phyloP scores from a whole-genome alignment of 257 asterid genomes.

The Penstemon eatonii region DNA sequence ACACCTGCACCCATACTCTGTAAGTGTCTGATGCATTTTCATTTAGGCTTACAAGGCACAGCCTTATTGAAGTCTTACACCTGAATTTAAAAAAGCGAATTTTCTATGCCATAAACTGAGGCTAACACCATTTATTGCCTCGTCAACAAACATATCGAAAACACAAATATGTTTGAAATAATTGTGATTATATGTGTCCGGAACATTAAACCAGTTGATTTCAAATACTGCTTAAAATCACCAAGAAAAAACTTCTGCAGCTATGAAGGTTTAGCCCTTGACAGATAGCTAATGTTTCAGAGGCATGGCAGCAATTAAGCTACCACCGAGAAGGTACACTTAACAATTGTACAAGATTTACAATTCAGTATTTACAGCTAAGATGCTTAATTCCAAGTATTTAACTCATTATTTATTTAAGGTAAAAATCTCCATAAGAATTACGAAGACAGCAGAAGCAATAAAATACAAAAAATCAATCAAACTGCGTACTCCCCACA shows the following conservation, averaged over 20 bases:
- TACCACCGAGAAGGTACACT: background rate
- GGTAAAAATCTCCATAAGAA: slow-evolving; percentile 12
- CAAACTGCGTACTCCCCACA: background rate
- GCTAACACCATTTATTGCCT: background rate
- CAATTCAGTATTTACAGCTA: background rate
- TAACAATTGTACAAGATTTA: background rate
- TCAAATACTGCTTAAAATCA: slow-evolving; percentile 5
- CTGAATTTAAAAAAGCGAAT: background rate
- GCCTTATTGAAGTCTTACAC: background rate
- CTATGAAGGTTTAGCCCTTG: slow-evolving; percentile 7
- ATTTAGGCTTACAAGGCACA: background rate
- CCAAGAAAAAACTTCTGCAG: background rate
- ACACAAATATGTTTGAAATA: background rate
- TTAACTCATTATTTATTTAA: too few relatives aligned
- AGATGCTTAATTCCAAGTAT: too few relatives aligned
- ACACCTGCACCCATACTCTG: background rate
- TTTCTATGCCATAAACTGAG: background rate
- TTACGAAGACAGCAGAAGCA: slow-evolving; percentile 3
- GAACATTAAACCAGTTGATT: background rate
- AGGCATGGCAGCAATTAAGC: background rate
- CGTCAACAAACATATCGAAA: slow-evolving; percentile 2
- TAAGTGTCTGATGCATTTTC: background rate
- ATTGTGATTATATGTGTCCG: background rate
- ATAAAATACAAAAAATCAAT: background rate
- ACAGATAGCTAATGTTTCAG: background rate